These are phyloP conservation scores for Solanum ossicruentum DNA, from an alignment of 257 asterid genomes.

Conservation along the genomic window DNA sequence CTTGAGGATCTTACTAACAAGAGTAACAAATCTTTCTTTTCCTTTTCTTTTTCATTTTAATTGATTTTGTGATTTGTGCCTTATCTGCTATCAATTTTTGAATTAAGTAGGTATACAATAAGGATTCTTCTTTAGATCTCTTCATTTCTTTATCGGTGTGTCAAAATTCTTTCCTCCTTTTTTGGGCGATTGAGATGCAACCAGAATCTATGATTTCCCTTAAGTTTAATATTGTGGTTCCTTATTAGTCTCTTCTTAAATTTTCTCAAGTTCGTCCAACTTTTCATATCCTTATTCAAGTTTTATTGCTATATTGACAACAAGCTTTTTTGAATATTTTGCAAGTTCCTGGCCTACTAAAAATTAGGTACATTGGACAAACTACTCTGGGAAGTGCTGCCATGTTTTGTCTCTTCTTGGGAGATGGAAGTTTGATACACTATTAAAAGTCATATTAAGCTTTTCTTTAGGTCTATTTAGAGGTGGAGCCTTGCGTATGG, in stretches of 20 bases:
- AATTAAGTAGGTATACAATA: neutral
- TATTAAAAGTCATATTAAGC: slow-evolving; percentile 62
- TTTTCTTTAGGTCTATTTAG: neutral
- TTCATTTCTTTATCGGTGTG: neutral
- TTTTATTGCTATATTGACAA: neutral
- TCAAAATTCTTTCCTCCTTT: neutral
- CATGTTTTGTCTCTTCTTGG: neutral
- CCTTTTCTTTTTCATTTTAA: neutral
- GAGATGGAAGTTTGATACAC: slow-evolving; percentile 38
- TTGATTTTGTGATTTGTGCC: neutral
- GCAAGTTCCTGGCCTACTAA: slow-evolving; percentile 77
- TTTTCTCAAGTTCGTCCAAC: neutral
- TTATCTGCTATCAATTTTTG: neutral
- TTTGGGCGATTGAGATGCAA: neutral
- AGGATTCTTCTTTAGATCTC: neutral
- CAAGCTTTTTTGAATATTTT: neutral
- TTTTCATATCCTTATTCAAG: neutral
- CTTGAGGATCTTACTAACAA: neutral
- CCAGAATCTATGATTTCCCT: neutral
- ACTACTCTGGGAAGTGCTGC: slow-evolving; percentile 70
- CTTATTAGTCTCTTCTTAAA: neutral
- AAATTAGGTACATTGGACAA: slow-evolving; percentile 76
- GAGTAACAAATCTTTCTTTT: neutral
- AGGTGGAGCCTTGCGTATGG: neutral
- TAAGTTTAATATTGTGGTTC: neutral